Conservation (phyloP, 2,329 filamentous ascomycete species). For the Hymenotorrendiella dingleyae region DNA sequence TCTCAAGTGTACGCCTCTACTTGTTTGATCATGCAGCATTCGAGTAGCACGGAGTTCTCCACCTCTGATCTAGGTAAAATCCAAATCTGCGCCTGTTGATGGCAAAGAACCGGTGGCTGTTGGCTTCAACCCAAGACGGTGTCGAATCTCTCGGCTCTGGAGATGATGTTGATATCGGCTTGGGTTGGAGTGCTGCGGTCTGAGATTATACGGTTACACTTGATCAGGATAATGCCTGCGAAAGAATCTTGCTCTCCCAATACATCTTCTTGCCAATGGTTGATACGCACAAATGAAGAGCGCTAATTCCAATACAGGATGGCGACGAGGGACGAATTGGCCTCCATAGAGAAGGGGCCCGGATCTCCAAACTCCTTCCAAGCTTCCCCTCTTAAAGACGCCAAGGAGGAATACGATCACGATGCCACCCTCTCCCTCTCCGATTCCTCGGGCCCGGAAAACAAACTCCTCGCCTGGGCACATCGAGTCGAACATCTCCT, state of each 20-base stretch:
- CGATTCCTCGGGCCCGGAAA: slow-evolving; percentile 7
- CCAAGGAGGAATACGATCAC: slow-evolving; percentile 2
- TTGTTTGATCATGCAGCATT: slow-evolving; percentile 16
- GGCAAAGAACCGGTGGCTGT: slow-evolving; percentile 25
- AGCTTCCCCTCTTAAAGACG: neutral
- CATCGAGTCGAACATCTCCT: slow-evolving; percentile 21
- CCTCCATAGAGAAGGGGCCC: slow-evolving; percentile 19
- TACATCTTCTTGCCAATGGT: neutral
- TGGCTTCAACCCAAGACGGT: slow-evolving; percentile 1
- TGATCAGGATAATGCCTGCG: slow-evolving; percentile 99
- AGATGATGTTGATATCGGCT: too few relatives aligned
- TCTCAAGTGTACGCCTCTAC: neutral
- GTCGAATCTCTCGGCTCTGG: too few relatives aligned
- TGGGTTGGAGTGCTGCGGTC: slow-evolving; percentile 37
- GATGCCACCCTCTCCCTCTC: slow-evolving; percentile 14
- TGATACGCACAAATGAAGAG: neutral
- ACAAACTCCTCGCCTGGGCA: slow-evolving; percentile 15
- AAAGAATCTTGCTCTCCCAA: slow-evolving; percentile 81
- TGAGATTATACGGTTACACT: slow-evolving; percentile 93
- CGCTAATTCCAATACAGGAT: slow-evolving; percentile 15
- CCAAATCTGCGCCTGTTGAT: slow-evolving; percentile 13
- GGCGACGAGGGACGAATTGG: slow-evolving; percentile 12
- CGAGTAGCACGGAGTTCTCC: slow-evolving; percentile 16
- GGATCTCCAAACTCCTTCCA: slow-evolving; percentile 1
- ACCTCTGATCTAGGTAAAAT: slow-evolving; percentile 20